A percentile compares a stretch with the other conserved stretches of the same genome.
These are phyloP conservation scores for Alternaria gansuensis DNA, from an alignment of 2,329 filamentous ascomycete genomes.

Conservation along the genomic window DNA sequence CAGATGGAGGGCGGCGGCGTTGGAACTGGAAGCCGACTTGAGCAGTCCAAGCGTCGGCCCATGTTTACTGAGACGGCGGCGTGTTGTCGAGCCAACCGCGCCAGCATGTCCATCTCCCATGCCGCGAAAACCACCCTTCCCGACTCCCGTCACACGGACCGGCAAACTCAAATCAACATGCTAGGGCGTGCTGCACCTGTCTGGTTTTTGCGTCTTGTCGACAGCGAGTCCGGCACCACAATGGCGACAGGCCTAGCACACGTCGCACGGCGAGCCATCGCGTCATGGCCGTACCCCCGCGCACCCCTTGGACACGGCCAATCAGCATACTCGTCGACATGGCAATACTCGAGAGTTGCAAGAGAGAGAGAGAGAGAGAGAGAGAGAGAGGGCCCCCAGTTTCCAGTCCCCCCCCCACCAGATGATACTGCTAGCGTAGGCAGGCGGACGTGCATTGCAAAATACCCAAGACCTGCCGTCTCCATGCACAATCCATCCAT, in stretches of 20 bases:
- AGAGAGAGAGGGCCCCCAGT: not conserved
- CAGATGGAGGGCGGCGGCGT: constrained; percentile 36
- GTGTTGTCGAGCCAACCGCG: constrained; percentile 23
- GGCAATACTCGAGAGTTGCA: not conserved
- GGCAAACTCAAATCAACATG: constrained; percentile 2
- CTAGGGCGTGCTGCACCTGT: constrained; percentile 1
- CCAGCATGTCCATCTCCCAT: constrained; percentile 12
- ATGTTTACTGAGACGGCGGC: constrained; percentile 20
- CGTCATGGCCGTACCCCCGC: constrained; percentile 13
- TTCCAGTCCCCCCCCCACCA: not conserved
- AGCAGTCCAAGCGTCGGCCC: constrained; percentile 26
- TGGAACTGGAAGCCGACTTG: constrained; percentile 38
- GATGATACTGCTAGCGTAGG: not conserved
- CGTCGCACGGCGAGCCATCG: constrained; percentile 14
- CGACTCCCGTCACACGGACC: constrained; percentile 25
- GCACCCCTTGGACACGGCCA: constrained; percentile 1
- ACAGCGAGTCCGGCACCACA: constrained; percentile 5
- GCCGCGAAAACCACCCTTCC: constrained; percentile 28
- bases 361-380: not conserved
- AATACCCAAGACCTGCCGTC: not conserved
- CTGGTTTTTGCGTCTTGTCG: not conserved
- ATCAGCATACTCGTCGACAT: constrained; percentile 6
- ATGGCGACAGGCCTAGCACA: constrained; percentile 13
- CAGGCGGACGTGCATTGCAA: not conserved
- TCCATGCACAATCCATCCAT: not conserved